Conservation (phyloP, 2,329 filamentous ascomycete species). For the Colletotrichum shisoi region DNA sequence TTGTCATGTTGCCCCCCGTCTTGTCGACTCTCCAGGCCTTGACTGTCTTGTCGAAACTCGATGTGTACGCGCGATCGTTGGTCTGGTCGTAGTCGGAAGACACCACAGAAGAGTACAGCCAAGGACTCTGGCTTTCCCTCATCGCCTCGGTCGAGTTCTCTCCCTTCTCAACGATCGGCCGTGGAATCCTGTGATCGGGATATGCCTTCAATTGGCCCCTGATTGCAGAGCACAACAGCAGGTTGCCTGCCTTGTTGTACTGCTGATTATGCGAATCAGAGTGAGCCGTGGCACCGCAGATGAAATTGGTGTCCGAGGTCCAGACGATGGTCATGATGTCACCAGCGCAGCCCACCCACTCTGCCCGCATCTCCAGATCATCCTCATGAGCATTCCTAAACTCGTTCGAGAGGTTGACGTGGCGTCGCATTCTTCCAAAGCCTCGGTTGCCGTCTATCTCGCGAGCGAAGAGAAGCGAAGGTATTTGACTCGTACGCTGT, state of each 20-base stretch:
- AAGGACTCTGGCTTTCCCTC: constrained; percentile 66
- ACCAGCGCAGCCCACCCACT: constrained; percentile 69
- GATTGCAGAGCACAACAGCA: constrained; percentile 62
- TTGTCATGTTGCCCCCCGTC: constrained; percentile 53
- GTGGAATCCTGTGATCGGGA: constrained; percentile 64
- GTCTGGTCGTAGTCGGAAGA: constrained; percentile 63
- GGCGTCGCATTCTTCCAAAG: constrained; percentile 53
- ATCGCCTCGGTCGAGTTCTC: constrained; percentile 66
- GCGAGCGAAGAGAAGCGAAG: constrained; percentile 57
- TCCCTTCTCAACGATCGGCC: constrained; percentile 61
- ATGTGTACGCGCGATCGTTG: constrained; percentile 62
- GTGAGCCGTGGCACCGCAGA: constrained; percentile 70
- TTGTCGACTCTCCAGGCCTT: constrained; percentile 63
- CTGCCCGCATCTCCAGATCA: constrained; percentile 56
- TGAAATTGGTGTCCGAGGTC: constrained; percentile 61
- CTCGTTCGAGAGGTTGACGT: constrained; percentile 56
- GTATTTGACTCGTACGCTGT: constrained; percentile 46
- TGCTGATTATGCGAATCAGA: constrained; percentile 70
- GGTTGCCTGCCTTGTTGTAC: constrained; percentile 71
- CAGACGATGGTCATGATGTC: constrained; percentile 67
- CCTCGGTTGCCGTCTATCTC: constrained; percentile 58
- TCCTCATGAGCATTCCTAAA: constrained; percentile 61
- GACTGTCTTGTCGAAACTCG: constrained; percentile 68
- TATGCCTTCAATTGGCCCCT: constrained; percentile 59
- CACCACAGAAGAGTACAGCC: constrained; percentile 71